A percentile compares a stretch with the other conserved stretches of the same genome.
These are phyloP conservation scores for Hyphodiscus hymeniophilus DNA, from an alignment of 495 filamentous ascomycete genomes.

Conservation along the genomic window DNA sequence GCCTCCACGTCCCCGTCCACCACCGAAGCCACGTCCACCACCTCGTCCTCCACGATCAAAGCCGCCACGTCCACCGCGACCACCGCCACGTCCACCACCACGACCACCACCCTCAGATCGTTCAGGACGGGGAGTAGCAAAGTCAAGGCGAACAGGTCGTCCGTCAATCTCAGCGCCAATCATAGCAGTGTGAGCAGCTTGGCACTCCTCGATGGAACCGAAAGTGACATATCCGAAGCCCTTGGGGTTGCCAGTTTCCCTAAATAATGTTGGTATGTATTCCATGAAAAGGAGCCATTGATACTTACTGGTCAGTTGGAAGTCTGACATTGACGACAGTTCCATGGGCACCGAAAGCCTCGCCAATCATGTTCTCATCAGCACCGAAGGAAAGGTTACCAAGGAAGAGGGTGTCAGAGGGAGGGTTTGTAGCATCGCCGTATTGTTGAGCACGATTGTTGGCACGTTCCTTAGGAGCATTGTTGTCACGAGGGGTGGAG, in stretches of 20 bases:
- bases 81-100: constrained; percentile 38
- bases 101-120: constrained; percentile 42
- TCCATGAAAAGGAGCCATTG: background rate
- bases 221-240: constrained; percentile 93
- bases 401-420: constrained; percentile 83
- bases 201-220: constrained; percentile 76
- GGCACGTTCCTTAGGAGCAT: constrained; percentile 46
- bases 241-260: constrained; percentile 79
- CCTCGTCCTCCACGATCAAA: constrained; percentile 35
- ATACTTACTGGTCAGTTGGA: constrained; percentile 69
- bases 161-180: constrained; percentile 70
- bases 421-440: constrained; percentile 68
- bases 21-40: constrained; percentile 46
- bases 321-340: constrained; percentile 72
- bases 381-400: constrained; percentile 87
- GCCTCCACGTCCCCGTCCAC: constrained; percentile 30
- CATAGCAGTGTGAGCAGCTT: constrained; percentile 63
- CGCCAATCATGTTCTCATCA: constrained; percentile 64
- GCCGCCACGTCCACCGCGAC: constrained; percentile 46
- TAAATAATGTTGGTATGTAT: constrained; percentile 36
- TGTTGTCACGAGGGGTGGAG: constrained; percentile 56
- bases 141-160: constrained; percentile 83
- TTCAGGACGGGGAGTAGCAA: constrained; percentile 63
- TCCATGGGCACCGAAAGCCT: constrained; percentile 66
- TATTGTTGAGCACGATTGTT: constrained; percentile 63